Evolutionary conservation across 2,329 filamentous ascomycete species (phyloP), one percentile per base, ranked within the genome.

Genomic region (Exophiala sp.): DNA sequence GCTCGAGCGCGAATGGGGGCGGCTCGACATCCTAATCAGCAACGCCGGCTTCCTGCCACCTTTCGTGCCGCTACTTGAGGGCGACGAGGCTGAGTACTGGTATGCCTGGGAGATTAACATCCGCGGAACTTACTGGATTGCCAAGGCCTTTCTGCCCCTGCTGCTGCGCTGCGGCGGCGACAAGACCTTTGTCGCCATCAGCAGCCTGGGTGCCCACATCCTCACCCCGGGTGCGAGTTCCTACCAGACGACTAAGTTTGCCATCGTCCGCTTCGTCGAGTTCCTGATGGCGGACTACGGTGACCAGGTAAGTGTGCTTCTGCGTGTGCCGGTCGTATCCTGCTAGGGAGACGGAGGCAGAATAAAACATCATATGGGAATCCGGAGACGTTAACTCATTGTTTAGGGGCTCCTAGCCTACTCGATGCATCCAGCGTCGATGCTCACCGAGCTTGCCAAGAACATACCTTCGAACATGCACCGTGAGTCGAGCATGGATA

Each of bases 221-320:
- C 54, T 67, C 5, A 47, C 38, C 0, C 65, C 65, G 0, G 69
- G 70, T 1, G 72, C 66, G 0, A 77, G 73, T 8, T 69, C 70
- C 0, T 81, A 81, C 60, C 74, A 78, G 61, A 67, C 68, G 2
- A 66, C 68, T 45, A 80, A 80, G 59, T 68, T 79, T 35, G 51
- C 74, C 0, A 55, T 75, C 1, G 64, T 71, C 44, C 71, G 75
- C 4, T 63, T 80, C 10, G 72, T 68, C 14, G 74, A 81, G 61
- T 77, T 73, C 54, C 52, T 76, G 16, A 66, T 65, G 3, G 54
- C 55, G 29, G 78, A 81, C 57, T 75, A 80, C 58, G 62, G 61
- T 7, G 65, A 69, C 8, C 62, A 76, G 42, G 74, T 52, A 29
- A 45, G 49, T 46, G 41, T 52, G 49, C 47, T 50, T 50, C 39